Evolutionary conservation across 2,329 filamentous ascomycete genomes (phyloP).

Genomic region (Fusarium pseudonygamai): DNA sequence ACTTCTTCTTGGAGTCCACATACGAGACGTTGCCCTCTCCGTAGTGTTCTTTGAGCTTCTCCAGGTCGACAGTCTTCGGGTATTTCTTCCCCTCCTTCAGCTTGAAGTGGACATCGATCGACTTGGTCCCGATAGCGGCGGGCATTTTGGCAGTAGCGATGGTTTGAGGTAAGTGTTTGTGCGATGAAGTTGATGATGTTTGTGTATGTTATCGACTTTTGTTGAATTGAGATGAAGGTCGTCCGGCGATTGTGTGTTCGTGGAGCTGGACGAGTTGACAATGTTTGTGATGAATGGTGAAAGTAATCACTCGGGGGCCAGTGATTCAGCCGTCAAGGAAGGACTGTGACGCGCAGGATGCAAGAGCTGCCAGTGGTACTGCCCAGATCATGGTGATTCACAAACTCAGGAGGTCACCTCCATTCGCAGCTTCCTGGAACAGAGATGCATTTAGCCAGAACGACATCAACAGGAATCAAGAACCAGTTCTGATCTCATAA

Average conservation of each 20-base stretch:
- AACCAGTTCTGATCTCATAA: neutral
- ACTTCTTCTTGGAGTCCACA: too few species aligned
- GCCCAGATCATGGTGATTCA: fast-evolving
- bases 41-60: too few species aligned
- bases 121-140: neutral
- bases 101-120: neutral
- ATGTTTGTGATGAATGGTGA: neutral
- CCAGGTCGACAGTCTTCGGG: too few species aligned
- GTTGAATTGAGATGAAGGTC: neutral
- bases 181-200: neutral
- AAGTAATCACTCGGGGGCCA: fast-evolving
- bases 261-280: neutral
- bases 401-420: neutral
- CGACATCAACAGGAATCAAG: fast-evolving
- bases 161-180: neutral
- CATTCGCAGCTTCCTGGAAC: neutral
- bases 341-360: too few species aligned
- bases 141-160: neutral
- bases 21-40: too few species aligned
- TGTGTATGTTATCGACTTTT: neutral
- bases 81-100: neutral
- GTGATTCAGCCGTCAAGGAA: too few species aligned
- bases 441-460: neutral
- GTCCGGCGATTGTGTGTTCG: neutral
- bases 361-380: neutral